Percentiles rank a stretch among this genome's conserved stretches.
Conservation (phyloP, 2,329 filamentous ascomycete species). For the Ophiostoma triangulosporum region DNA sequence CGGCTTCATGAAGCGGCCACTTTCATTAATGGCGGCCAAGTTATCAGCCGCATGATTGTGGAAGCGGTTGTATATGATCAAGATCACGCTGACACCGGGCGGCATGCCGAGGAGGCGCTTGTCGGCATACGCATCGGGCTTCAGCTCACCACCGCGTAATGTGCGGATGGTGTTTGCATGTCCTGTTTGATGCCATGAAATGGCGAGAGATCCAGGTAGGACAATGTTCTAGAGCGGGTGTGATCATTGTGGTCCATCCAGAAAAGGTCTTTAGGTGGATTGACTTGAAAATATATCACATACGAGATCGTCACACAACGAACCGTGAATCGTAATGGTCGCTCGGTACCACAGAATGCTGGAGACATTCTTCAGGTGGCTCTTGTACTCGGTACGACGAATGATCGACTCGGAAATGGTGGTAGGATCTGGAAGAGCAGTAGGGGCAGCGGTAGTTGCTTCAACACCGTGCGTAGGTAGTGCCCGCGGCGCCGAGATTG, state of each 20-base stretch:
- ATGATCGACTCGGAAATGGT: conserved; percentile 50
- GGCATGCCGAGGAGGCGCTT: conserved; percentile 57
- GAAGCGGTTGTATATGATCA: conserved; percentile 72
- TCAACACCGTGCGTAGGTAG: conserved; percentile 52
- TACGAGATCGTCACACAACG: too few species aligned
- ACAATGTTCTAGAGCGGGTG: conserved; percentile 51
- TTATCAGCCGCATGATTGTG: conserved; percentile 78
- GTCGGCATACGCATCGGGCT: conserved; percentile 60
- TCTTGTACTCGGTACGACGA: conserved; percentile 36
- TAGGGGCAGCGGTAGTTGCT: conserved; percentile 44
- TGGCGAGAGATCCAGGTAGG: conserved; percentile 58
- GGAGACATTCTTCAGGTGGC: conserved; percentile 59
- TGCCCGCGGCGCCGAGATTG: conserved; percentile 51
- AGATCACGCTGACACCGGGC: conserved; percentile 54
- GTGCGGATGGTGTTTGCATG: conserved; percentile 54
- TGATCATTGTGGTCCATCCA: conserved; percentile 51
- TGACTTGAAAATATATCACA: too few species aligned
- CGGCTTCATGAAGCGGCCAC: conserved; percentile 61
- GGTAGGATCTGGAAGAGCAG: conserved; percentile 53
- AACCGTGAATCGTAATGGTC: conserved; percentile 58
- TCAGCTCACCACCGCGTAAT: conserved; percentile 57
- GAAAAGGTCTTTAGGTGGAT: conserved; percentile 42
- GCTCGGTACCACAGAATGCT: conserved; percentile 62
- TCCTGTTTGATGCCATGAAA: conserved; percentile 57
- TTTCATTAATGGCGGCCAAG: conserved; percentile 75